Conservation (phyloP, 2,329 filamentous ascomycete genomes). For the Nemania sp. region DNA sequence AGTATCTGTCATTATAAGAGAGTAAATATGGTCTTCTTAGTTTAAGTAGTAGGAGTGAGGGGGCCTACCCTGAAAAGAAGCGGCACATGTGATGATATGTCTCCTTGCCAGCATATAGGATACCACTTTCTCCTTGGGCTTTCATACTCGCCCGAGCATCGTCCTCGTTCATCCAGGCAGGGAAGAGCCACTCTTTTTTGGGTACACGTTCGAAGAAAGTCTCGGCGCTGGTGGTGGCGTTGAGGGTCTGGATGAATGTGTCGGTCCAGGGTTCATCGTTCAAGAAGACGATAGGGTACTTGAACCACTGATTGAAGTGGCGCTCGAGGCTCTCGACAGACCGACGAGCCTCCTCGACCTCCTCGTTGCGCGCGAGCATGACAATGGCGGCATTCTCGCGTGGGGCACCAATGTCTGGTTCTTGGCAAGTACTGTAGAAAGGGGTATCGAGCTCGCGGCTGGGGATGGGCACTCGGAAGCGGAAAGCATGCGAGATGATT, state of each 20-base stretch:
- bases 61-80: slow-evolving; percentile 58
- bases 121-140: slow-evolving; percentile 51
- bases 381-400: slow-evolving; percentile 60
- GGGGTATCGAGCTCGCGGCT: slow-evolving; percentile 46
- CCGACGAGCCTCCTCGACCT: slow-evolving; percentile 54
- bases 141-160: slow-evolving; percentile 52
- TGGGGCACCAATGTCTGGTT: slow-evolving; percentile 42
- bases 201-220: slow-evolving; percentile 58
- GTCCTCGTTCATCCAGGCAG: slow-evolving; percentile 51
- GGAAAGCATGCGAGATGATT: slow-evolving; percentile 40
- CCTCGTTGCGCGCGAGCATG: slow-evolving; percentile 61
- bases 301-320: slow-evolving; percentile 61
- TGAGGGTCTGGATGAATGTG: slow-evolving; percentile 51
- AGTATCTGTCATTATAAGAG: slow-evolving; percentile 49
- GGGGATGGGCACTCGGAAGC: slow-evolving; percentile 45
- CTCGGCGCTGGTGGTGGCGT: slow-evolving; percentile 51
- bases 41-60: too few species aligned
- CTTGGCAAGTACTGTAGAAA: slow-evolving; percentile 47
- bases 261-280: slow-evolving; percentile 59
- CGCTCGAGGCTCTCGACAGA: slow-evolving; percentile 58
- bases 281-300: slow-evolving; percentile 61
- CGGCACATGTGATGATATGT: slow-evolving; percentile 59
- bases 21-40: slow-evolving; percentile 11
- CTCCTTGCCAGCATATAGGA: slow-evolving; percentile 57
- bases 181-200: slow-evolving; percentile 56